Evolutionary conservation across 495 filamentous ascomycete species (phyloP).

Genomic region (Neurospora sp.): DNA sequence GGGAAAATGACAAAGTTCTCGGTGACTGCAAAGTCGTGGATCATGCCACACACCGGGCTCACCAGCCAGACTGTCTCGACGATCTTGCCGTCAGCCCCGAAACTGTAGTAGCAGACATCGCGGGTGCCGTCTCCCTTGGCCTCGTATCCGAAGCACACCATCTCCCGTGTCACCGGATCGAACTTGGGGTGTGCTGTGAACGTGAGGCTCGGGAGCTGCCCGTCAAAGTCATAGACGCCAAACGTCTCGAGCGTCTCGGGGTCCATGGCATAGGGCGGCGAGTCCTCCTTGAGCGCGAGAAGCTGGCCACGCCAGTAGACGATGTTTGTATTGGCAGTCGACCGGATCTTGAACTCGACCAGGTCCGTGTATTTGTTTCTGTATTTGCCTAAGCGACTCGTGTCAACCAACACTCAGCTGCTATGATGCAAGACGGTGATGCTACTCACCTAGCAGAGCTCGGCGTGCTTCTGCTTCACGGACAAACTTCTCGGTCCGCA

Average conservation of each 20-base stretch:
- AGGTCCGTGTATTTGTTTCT: constrained; percentile 42
- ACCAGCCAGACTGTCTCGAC: constrained; percentile 33
- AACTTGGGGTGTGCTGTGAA: constrained; percentile 50
- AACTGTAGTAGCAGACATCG: constrained; percentile 34
- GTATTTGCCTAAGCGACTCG: constrained; percentile 24
- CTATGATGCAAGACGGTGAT: not conserved
- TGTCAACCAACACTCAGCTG: not conserved
- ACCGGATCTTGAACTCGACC: constrained; percentile 30
- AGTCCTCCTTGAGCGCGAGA: constrained; percentile 41
- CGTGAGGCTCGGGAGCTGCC: constrained; percentile 40
- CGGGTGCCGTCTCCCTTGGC: constrained; percentile 30
- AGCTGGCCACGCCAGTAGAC: constrained; percentile 37
- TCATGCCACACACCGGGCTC: constrained; percentile 37
- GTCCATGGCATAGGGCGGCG: constrained; percentile 40
- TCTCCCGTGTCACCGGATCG: constrained; percentile 42
- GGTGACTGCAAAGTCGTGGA: constrained; percentile 42
- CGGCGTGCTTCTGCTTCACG: constrained; percentile 29
- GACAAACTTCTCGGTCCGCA: constrained; percentile 37
- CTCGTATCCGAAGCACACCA: constrained; percentile 43
- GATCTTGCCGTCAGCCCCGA: constrained; percentile 29
- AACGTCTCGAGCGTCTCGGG: constrained; percentile 42
- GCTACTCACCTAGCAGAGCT: constrained; percentile 22
- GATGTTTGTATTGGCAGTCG: constrained; percentile 43
- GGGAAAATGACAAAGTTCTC: constrained; percentile 40
- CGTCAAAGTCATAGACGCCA: constrained; percentile 39